Conservation (phyloP, 2,329 filamentous ascomycete species). For the Ascochyta koolunga region DNA sequence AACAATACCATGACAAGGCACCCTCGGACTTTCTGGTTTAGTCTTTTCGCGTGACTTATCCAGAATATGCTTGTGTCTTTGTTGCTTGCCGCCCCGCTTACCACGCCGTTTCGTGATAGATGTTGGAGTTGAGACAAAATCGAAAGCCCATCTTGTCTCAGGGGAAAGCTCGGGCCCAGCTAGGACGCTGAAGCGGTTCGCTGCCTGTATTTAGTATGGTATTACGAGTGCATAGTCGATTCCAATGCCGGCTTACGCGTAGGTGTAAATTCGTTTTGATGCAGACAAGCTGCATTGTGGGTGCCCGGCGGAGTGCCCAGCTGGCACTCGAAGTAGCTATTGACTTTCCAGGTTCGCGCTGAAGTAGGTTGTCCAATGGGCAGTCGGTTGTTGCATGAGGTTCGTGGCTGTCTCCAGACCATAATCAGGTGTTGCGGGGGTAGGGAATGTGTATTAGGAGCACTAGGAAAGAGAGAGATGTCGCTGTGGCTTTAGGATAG, state of each 20-base stretch:
- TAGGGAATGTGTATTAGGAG: constrained; percentile 14
- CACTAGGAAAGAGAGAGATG: constrained; percentile 14
- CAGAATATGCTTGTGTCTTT: constrained; percentile 13
- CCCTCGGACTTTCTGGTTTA: constrained; percentile 6
- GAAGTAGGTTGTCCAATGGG: constrained; percentile 12
- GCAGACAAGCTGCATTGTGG: constrained; percentile 17
- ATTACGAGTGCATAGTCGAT: too few species aligned
- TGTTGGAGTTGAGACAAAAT: constrained; percentile 20
- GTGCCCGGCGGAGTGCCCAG: constrained; percentile 5
- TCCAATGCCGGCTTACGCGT: constrained; percentile 21
- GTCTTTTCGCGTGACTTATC: constrained; percentile 2
- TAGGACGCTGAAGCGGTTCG: constrained; percentile 39
- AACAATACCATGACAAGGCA: constrained; percentile 14
- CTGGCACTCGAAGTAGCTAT: constrained; percentile 20
- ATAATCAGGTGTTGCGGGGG: constrained; percentile 20
- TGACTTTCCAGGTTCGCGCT: constrained; percentile 14
- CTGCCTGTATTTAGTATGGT: constrained; percentile 13
- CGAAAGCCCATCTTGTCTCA: constrained; percentile 29
- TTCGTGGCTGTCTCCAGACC: constrained; percentile 19
- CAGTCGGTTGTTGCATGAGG: constrained; percentile 14
- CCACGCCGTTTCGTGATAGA: constrained; percentile 19
- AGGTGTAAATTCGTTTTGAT: constrained; percentile 28
- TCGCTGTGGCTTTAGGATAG: constrained; percentile 10
- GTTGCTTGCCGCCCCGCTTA: constrained; percentile 28
- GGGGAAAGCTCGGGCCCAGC: constrained; percentile 27